A percentile compares a stretch with the other conserved stretches of the same genome.
Evolutionary conservation across 306 rosid genomes (phyloP).

Genomic region (Spatholobus suberectus): DNA sequence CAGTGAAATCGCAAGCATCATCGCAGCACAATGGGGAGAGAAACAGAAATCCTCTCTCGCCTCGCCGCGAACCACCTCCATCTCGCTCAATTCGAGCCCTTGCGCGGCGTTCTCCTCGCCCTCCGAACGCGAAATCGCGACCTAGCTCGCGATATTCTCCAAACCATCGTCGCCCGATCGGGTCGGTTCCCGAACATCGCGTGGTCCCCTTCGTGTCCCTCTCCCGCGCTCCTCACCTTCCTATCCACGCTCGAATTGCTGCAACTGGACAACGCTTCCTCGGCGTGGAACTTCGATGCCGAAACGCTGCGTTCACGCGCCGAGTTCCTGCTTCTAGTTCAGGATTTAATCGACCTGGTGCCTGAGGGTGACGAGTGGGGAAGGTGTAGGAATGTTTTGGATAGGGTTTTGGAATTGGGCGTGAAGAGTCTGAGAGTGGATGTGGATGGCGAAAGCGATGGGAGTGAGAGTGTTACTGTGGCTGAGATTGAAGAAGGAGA

Average conservation of each 20-base stretch:
- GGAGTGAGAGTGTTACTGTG: slow-evolving; percentile 33
- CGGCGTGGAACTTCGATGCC: slow-evolving; percentile 72
- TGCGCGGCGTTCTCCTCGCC: slow-evolving; percentile 76
- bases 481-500: slow-evolving; percentile 63
- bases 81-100: slow-evolving; percentile 89
- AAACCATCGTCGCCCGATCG: slow-evolving; percentile 79
- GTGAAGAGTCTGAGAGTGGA: slow-evolving; percentile 68
- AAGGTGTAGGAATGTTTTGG: slow-evolving; percentile 61
- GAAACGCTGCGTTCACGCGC: slow-evolving; percentile 80
- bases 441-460: slow-evolving; percentile 36
- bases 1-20: slow-evolving; percentile 32
- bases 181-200: slow-evolving; percentile 73
- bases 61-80: slow-evolving; percentile 86
- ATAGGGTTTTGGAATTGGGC: slow-evolving; percentile 73
- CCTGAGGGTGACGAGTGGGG: slow-evolving; percentile 42
- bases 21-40: slow-evolving; percentile 60
- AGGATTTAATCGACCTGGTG: slow-evolving; percentile 72
- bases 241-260: slow-evolving; percentile 78
- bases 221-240: slow-evolving; percentile 80
- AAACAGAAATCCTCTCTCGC: slow-evolving; percentile 83
- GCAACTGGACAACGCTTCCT: slow-evolving; percentile 70
- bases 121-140: slow-evolving; percentile 75
- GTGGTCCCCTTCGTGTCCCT: slow-evolving; percentile 80
- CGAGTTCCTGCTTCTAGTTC: slow-evolving; percentile 76
- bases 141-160: slow-evolving; percentile 78